Conservation (phyloP, 106 monocot species). For the Vanilla planifolia region DNA sequence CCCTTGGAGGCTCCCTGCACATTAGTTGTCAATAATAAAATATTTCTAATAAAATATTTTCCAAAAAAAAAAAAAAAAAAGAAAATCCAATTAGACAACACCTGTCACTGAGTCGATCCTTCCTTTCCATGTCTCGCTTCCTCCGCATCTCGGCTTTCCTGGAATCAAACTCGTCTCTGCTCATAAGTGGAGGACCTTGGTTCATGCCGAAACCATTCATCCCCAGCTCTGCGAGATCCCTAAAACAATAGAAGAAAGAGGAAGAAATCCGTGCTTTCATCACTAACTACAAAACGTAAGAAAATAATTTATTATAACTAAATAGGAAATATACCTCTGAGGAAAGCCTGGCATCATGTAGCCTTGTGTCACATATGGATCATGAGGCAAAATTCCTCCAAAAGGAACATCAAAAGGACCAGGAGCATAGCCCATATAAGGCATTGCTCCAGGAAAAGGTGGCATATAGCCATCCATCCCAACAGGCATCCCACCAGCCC, state of each 20-base stretch:
- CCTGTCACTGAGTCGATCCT: conserved; percentile 41
- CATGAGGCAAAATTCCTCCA: conserved; percentile 60
- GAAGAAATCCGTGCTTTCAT: not conserved
- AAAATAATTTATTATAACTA: not conserved
- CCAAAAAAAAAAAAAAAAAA: no score
- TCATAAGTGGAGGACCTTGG: conserved; percentile 45
- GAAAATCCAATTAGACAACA: no score
- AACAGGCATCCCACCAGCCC: conserved; percentile 53
- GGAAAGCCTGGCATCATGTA: conserved; percentile 76
- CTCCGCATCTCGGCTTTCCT: conserved; percentile 58
- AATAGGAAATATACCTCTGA: conserved; percentile 34
- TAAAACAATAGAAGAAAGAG: conserved; percentile 7
- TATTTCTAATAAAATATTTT: no score
- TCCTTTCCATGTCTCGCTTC: conserved; percentile 48
- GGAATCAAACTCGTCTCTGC: conserved; percentile 58
- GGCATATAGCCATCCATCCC: conserved; percentile 67
- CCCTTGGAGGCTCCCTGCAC: conserved; percentile 48
- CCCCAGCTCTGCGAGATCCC: conserved; percentile 66
- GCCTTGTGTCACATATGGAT: conserved; percentile 71
- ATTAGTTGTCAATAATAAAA: no score
- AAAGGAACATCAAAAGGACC: conserved; percentile 69
- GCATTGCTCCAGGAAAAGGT: conserved; percentile 53
- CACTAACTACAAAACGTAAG: not conserved
- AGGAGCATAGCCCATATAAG: conserved; percentile 75
- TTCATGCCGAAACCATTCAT: conserved; percentile 48